Conservation (phyloP, 2,329 filamentous ascomycete species). For the Colletotrichum godetiae region DNA sequence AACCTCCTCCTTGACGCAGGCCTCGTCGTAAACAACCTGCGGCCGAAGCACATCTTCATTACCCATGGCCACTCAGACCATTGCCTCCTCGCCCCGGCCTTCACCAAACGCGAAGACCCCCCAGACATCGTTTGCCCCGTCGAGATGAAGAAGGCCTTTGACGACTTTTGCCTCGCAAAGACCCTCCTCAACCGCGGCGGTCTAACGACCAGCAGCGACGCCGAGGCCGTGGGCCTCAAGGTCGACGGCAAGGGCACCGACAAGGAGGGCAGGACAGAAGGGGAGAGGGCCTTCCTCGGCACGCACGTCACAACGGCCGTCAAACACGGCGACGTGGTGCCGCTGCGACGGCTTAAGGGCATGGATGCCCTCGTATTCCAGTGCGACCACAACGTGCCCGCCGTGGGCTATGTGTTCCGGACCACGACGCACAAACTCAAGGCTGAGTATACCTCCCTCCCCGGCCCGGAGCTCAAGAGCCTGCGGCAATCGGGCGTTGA, state of each 20-base stretch:
- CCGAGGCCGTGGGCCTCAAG: slow-evolving; percentile 33
- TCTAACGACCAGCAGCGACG: slow-evolving; percentile 44
- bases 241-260: slow-evolving; percentile 35
- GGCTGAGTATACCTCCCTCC: slow-evolving; percentile 48
- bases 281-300: slow-evolving; percentile 42
- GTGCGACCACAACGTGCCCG: slow-evolving; percentile 60
- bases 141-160: slow-evolving; percentile 51
- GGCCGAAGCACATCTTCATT: slow-evolving; percentile 61
- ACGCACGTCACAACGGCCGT: slow-evolving; percentile 55
- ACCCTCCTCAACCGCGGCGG: slow-evolving; percentile 56
- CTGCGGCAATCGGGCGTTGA: slow-evolving; percentile 50
- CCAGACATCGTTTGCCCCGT: slow-evolving; percentile 58
- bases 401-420: slow-evolving; percentile 59
- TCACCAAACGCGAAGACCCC: slow-evolving; percentile 55
- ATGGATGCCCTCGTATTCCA: slow-evolving; percentile 55
- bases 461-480: slow-evolving; percentile 50
- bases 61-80: slow-evolving; percentile 63
- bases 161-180: slow-evolving; percentile 53
- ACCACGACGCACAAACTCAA: slow-evolving; percentile 51
- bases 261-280: slow-evolving; percentile 34
- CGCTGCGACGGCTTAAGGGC: slow-evolving; percentile 48
- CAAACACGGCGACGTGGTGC: slow-evolving; percentile 47
- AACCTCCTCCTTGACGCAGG: slow-evolving; percentile 62
- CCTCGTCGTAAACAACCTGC: slow-evolving; percentile 55
- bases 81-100: slow-evolving; percentile 54